These are phyloP conservation scores for Hypsizygus marmoreus DNA, from an alignment of 768 basidiomycete species.

Conservation along the genomic window DNA sequence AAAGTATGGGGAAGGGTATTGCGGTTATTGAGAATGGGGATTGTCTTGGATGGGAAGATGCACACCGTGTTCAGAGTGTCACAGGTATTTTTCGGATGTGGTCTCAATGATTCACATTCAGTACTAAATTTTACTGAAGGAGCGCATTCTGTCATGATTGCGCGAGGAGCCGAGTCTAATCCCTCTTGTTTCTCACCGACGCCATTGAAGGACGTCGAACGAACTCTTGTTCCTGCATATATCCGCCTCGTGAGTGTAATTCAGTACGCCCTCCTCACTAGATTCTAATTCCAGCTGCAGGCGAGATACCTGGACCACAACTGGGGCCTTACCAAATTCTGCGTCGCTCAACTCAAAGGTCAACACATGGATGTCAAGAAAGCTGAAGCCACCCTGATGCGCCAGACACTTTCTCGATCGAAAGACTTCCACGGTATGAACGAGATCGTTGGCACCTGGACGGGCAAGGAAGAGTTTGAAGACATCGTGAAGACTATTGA, in stretches of 20 bases:
- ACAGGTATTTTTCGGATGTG: constrained; percentile 53
- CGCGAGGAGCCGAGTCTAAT: constrained; percentile 91
- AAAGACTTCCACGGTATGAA: constrained; percentile 63
- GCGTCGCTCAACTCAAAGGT: constrained; percentile 80
- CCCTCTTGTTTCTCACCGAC: constrained; percentile 80
- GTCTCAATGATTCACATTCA: background rate
- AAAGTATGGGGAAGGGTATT: constrained; percentile 70
- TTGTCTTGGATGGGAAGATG: constrained; percentile 78
- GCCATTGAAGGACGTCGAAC: constrained; percentile 69
- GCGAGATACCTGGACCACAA: constrained; percentile 75
- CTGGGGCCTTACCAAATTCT: constrained; percentile 88
- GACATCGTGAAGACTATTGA: constrained; percentile 57
- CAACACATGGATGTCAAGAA: constrained; percentile 57
- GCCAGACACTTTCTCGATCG: constrained; percentile 54
- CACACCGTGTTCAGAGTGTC: constrained; percentile 66
- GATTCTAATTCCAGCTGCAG: constrained; percentile 36
- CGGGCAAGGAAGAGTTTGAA: constrained; percentile 63
- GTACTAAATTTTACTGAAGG: constrained; percentile 36
- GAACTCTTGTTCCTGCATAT: constrained; percentile 70
- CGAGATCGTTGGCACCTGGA: constrained; percentile 52
- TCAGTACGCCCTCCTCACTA: background rate
- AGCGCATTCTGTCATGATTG: constrained; percentile 94
- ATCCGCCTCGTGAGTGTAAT: constrained; percentile 60
- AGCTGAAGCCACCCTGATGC: constrained; percentile 56
- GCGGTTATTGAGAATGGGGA: constrained; percentile 96